These are phyloP conservation scores for Echinochloa phyllopogon DNA, from an alignment of 176 grass and related monocot genomes.

Conservation along the genomic window DNA sequence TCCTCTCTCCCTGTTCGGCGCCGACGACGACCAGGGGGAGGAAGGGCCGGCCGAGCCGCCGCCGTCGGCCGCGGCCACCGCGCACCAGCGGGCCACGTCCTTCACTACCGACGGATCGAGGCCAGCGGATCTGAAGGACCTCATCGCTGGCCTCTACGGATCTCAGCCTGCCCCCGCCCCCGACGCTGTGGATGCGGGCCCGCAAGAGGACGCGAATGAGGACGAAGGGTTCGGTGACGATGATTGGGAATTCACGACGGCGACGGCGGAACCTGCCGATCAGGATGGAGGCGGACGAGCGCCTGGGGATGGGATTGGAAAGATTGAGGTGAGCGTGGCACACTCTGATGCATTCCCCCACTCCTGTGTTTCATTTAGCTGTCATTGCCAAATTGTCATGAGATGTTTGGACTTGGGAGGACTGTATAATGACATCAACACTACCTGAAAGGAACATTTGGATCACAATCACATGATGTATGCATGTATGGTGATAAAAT, in stretches of 20 bases:
- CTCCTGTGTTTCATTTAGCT: background rate
- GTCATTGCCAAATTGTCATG: background rate
- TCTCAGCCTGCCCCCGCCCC: slow-evolving; percentile 20
- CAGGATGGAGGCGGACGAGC: background rate
- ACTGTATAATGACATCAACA: background rate
- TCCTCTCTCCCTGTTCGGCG: slow-evolving; percentile 60
- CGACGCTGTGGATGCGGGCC: background rate
- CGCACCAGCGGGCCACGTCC: background rate
- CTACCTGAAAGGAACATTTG: background rate
- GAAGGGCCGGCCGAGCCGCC: slow-evolving; percentile 9
- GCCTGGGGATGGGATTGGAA: slow-evolving; percentile 9
- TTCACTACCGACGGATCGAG: background rate
- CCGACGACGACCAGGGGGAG: slow-evolving; percentile 19
- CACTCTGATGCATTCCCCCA: background rate
- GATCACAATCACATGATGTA: background rate
- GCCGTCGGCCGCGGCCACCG: slow-evolving; percentile 16
- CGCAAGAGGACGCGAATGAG: slow-evolving; percentile 7
- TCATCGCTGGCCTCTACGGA: slow-evolving; percentile 57
- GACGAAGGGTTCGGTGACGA: slow-evolving; percentile 48
- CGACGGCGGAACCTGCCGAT: background rate
- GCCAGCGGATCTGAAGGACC: slow-evolving; percentile 55
- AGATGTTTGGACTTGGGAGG: background rate
- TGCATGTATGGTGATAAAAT: background rate
- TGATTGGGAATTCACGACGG: slow-evolving; percentile 63
- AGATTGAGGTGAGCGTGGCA: slow-evolving; percentile 38